A percentile compares a stretch with the other conserved stretches of the same genome.
Evolutionary conservation across 2,329 filamentous ascomycete species (phyloP).

Genomic region (Aspergillus versicolor): DNA sequence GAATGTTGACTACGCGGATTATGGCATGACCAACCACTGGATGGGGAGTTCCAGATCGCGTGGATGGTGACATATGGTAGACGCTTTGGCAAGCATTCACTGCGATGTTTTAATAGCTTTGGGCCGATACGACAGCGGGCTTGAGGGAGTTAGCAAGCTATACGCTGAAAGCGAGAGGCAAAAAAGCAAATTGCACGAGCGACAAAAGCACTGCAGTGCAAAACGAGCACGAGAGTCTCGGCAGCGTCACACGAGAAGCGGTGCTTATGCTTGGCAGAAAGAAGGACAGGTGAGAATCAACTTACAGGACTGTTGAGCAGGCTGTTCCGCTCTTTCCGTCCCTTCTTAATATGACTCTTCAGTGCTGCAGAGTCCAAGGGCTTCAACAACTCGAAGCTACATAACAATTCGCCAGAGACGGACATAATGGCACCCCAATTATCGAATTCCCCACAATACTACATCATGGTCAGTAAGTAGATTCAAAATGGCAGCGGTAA

Average conservation of each 20-base stretch:
- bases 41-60: constrained; percentile 16
- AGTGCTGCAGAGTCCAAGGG: constrained; percentile 92
- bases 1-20: constrained; percentile 9
- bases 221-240: constrained; percentile 18
- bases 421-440: constrained; percentile 99
- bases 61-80: constrained; percentile 22
- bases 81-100: constrained; percentile 21
- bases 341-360: constrained; percentile 99
- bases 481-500: not conserved
- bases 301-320: constrained; percentile 95
- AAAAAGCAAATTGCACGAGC: constrained; percentile 2
- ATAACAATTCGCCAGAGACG: constrained; percentile 86
- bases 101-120: constrained; percentile 39
- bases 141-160: constrained; percentile 25
- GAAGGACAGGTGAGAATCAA: constrained; percentile 31
- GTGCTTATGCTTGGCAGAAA: constrained; percentile 22
- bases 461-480: constrained; percentile 23
- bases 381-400: constrained; percentile 95
- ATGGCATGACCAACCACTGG: constrained; percentile 9
- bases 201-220: not conserved
- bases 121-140: constrained; percentile 47
- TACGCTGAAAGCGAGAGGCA: constrained; percentile 2
- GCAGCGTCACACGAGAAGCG: constrained; percentile 22
- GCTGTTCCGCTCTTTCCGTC: constrained; percentile 87
- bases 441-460: constrained; percentile 99